phyloP scores from a whole-genome alignment of 1,139 yeast genomes.

The Debaryomyces coudertii region DNA sequence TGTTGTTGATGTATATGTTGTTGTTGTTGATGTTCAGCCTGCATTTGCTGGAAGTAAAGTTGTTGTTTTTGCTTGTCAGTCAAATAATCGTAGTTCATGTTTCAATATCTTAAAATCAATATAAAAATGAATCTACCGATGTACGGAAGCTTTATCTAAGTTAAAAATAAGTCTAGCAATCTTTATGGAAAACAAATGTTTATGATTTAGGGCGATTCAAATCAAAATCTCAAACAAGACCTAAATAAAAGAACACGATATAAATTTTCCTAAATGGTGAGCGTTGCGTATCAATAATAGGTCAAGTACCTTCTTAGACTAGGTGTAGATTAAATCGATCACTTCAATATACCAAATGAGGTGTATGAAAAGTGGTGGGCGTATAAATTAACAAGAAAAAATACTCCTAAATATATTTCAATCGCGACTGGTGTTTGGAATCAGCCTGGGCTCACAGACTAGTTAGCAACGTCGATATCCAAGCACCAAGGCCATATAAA shows the following conservation, averaged over 20 bases:
- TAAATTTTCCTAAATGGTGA: neutral
- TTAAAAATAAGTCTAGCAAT: neutral
- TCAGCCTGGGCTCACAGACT: neutral
- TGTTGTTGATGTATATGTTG: slow-evolving; percentile 18
- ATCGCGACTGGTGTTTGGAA: slow-evolving; percentile 1
- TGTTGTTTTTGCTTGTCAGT: slow-evolving; percentile 41
- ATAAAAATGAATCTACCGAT: neutral
- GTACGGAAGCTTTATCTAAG: neutral
- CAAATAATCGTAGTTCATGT: slow-evolving; percentile 37
- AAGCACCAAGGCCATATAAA: neutral
- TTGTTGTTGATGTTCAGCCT: slow-evolving; percentile 19
- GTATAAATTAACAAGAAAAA: neutral
- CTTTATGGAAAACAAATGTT: neutral
- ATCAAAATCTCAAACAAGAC: slow-evolving; percentile 5
- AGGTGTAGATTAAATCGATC: neutral
- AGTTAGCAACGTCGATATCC: neutral
- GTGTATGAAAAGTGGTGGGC: neutral
- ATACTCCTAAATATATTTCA: slow-evolving; percentile 1
- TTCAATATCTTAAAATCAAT: neutral
- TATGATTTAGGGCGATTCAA: slow-evolving; percentile 7
- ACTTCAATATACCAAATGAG: neutral
- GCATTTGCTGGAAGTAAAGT: slow-evolving; percentile 28
- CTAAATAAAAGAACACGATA: neutral
- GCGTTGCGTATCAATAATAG: neutral
- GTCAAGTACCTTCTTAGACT: neutral